These are phyloP conservation scores for Aschersonia sp. DNA, from an alignment of 2,329 filamentous ascomycete species.

Conservation along the genomic window DNA sequence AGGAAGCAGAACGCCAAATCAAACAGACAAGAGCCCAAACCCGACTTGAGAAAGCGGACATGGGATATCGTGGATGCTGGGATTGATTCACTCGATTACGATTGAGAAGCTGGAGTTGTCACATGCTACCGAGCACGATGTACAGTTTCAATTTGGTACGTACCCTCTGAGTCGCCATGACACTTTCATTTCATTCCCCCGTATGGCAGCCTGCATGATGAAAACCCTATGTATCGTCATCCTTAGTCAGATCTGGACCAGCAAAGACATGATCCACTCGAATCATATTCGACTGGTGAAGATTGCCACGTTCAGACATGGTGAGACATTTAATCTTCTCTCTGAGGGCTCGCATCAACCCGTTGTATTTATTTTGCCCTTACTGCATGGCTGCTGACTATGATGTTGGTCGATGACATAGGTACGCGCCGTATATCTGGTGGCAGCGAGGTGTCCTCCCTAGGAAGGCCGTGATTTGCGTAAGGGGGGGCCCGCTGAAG, in stretches of 20 bases:
- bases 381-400: too few relatives aligned
- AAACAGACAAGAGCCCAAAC: conserved; percentile 32
- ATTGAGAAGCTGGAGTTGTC: conserved; percentile 19
- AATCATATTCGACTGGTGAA: conserved; percentile 13
- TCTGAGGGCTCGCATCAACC: conserved; percentile 22
- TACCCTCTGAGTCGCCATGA: neutral
- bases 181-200: too few relatives aligned
- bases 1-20: conserved; percentile 25
- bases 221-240: conserved; percentile 82
- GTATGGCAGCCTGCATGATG: conserved; percentile 46
- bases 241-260: conserved; percentile 64
- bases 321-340: conserved; percentile 41
- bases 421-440: too few relatives aligned
- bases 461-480: too few relatives aligned
- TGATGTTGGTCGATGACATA: too few relatives aligned
- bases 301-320: conserved; percentile 21
- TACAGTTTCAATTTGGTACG: neutral
- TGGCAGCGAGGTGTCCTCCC: too few relatives aligned
- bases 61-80: conserved; percentile 53
- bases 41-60: conserved; percentile 50
- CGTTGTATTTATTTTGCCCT: neutral
- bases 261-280: conserved; percentile 17
- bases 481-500: too few relatives aligned
- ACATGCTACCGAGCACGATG: too few relatives aligned
- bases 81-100: conserved; percentile 46